These are phyloP conservation scores for Cyberlindnera subsufficiens DNA, from an alignment of 805 yeast species.

Conservation along the genomic window DNA sequence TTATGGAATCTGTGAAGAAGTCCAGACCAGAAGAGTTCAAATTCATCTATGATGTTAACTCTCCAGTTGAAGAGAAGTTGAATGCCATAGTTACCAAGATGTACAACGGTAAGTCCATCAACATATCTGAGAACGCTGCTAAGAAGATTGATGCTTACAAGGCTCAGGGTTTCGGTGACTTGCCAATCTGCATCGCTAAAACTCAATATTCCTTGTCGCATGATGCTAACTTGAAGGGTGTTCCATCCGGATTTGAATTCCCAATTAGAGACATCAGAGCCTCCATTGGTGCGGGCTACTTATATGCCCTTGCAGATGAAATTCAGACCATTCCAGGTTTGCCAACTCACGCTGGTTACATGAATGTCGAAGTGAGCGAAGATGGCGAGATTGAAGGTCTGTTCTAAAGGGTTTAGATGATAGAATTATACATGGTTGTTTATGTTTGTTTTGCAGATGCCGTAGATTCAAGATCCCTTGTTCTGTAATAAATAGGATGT, in stretches of 20 bases:
- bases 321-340: conserved; percentile 84
- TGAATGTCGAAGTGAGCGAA: conserved; percentile 79
- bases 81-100: conserved; percentile 62
- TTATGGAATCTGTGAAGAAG: conserved; percentile 53
- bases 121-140: conserved; percentile 63
- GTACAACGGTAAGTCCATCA: conserved; percentile 75
- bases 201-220: conserved; percentile 82
- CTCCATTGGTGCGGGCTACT: conserved; percentile 78
- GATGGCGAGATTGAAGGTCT: conserved; percentile 80
- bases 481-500: conserved; percentile 3
- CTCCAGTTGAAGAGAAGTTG: conserved; percentile 65
- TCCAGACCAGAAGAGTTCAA: conserved; percentile 34
- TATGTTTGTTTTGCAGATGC: neutral
- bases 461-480: neutral
- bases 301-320: conserved; percentile 81
- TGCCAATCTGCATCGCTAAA: conserved; percentile 82
- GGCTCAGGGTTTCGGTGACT: conserved; percentile 67
- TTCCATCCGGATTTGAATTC: conserved; percentile 71
- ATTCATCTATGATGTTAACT: conserved; percentile 57
- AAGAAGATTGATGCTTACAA: conserved; percentile 63
- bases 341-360: conserved; percentile 80
- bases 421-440: neutral
- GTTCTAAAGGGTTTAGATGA: conserved; percentile 34
- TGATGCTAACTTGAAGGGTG: conserved; percentile 79
- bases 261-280: conserved; percentile 79